These are phyloP conservation scores for Penicillium angulare DNA, from an alignment of 495 filamentous ascomycete species.

Conservation along the genomic window DNA sequence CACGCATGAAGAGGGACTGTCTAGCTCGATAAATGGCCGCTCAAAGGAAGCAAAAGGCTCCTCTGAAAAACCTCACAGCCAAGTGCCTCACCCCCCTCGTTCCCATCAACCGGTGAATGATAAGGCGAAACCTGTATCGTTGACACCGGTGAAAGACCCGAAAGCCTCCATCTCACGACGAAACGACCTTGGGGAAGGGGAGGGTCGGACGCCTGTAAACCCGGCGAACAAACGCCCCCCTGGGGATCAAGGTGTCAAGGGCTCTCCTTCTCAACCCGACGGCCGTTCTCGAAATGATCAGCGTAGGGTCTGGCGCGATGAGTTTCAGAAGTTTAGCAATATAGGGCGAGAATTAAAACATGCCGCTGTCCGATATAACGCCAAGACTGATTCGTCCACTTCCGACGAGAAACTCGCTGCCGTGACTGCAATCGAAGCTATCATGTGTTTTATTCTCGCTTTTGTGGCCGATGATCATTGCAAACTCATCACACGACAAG, in stretches of 20 bases:
- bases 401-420: constrained; percentile 42
- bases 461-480: constrained; percentile 48
- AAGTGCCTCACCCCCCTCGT: constrained; percentile 5
- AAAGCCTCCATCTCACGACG: constrained; percentile 26
- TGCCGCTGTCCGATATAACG: constrained; percentile 40
- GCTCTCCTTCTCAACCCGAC: constrained; percentile 29
- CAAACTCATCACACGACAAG: constrained; percentile 31
- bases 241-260: constrained; percentile 27
- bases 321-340: constrained; percentile 40
- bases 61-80: constrained; percentile 29
- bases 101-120: constrained; percentile 21
- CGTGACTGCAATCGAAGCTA: constrained; percentile 46
- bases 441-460: constrained; percentile 49
- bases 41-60: constrained; percentile 22
- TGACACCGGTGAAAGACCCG: constrained; percentile 33
- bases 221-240: constrained; percentile 25
- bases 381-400: constrained; percentile 26
- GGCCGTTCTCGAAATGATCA: constrained; percentile 34
- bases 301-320: constrained; percentile 43
- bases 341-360: constrained; percentile 51
- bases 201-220: constrained; percentile 29
- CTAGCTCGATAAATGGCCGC: constrained; percentile 10
- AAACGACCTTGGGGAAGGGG: constrained; percentile 25
- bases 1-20: constrained; percentile 15
- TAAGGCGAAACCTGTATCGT: constrained; percentile 22